phyloP scores from a whole-genome alignment of 306 rosid genomes.

The Astragalus membranaceus region DNA sequence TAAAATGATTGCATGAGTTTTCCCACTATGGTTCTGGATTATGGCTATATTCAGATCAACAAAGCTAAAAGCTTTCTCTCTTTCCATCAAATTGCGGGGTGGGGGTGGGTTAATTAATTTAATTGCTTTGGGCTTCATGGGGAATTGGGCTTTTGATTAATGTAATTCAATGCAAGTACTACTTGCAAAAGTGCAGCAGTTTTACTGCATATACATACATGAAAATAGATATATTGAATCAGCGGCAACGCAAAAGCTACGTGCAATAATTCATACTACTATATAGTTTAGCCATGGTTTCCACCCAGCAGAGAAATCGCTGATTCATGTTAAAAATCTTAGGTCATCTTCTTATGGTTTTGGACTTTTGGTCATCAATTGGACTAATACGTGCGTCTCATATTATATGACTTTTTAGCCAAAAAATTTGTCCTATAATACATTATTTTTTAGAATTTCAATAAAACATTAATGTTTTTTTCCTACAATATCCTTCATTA shows the following conservation, averaged over 20 bases:
- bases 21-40: not conserved
- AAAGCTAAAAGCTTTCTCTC: not conserved
- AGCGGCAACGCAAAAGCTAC: not conserved
- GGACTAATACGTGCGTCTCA: too few relatives aligned
- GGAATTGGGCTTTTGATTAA: constrained; percentile 15
- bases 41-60: not conserved
- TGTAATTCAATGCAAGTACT: not conserved
- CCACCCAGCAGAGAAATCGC: not conserved
- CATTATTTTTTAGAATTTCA: too few relatives aligned
- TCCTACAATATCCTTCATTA: too few relatives aligned
- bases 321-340: not conserved
- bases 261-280: not conserved
- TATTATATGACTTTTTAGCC: too few relatives aligned
- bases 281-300: not conserved
- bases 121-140: not conserved
- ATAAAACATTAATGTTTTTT: too few relatives aligned
- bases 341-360: not conserved
- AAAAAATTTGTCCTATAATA: too few relatives aligned
- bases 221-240: not conserved
- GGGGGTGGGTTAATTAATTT: not conserved
- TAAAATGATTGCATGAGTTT: constrained; percentile 18
- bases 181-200: not conserved
- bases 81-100: not conserved
- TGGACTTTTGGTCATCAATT: not conserved
- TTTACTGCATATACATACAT: not conserved